A percentile compares a stretch with the other conserved stretches of the same genome.
These are phyloP conservation scores for Colletotrichum sp. DNA, from an alignment of 2,329 filamentous ascomycete genomes.

Conservation along the genomic window DNA sequence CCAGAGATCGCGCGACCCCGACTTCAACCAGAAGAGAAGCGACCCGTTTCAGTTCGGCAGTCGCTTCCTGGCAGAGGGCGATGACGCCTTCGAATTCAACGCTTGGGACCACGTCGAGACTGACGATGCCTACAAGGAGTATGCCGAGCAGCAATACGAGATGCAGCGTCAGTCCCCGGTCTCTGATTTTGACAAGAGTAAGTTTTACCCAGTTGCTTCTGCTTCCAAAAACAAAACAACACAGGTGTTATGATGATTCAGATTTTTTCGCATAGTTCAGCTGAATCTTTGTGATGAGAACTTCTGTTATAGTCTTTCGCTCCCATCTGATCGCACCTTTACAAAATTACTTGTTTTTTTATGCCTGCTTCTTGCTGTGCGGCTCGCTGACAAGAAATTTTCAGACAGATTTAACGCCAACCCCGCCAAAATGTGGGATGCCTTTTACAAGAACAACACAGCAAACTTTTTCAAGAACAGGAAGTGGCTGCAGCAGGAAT, in stretches of 20 bases:
- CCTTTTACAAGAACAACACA: slow-evolving; percentile 97
- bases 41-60: slow-evolving; percentile 97
- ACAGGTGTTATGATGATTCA: slow-evolving; percentile 29
- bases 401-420: slow-evolving; percentile 83
- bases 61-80: slow-evolving; percentile 80
- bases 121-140: slow-evolving; percentile 85
- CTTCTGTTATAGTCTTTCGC: slow-evolving; percentile 70
- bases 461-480: slow-evolving; percentile 98
- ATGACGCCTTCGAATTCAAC: slow-evolving; percentile 96
- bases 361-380: slow-evolving; percentile 9
- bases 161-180: slow-evolving; percentile 88
- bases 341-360: background rate
- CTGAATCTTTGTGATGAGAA: slow-evolving; percentile 61
- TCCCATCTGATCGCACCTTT: slow-evolving; percentile 67
- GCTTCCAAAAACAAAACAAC: background rate
- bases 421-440: slow-evolving; percentile 96
- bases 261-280: slow-evolving; percentile 61
- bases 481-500: slow-evolving; percentile 97
- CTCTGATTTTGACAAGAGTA: slow-evolving; percentile 89
- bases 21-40: slow-evolving; percentile 79
- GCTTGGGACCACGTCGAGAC: slow-evolving; percentile 98
- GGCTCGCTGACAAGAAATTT: slow-evolving; percentile 41
- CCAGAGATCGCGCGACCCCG: slow-evolving; percentile 74
- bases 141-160: slow-evolving; percentile 82
- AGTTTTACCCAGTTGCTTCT: slow-evolving; percentile 34